Evolutionary conservation across 2,329 filamentous ascomycete genomes (phyloP).

Genomic region (Aspergillus calidoustus): DNA sequence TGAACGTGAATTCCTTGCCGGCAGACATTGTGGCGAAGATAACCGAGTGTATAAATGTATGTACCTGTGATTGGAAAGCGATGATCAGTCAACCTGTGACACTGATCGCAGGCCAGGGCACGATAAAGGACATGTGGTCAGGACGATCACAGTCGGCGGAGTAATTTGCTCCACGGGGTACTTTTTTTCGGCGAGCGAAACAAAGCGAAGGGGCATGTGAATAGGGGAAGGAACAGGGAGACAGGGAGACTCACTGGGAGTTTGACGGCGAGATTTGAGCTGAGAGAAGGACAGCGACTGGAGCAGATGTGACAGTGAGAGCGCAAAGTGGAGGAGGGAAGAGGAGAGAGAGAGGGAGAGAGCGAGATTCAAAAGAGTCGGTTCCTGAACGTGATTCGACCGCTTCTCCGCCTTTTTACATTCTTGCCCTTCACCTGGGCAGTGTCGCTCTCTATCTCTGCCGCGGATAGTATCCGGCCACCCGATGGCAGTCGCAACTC

Average conservation of each 20-base stretch:
- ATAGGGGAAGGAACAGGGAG: not conserved
- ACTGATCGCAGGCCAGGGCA: not conserved
- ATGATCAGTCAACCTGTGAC: constrained; percentile 10
- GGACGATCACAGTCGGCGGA: not conserved
- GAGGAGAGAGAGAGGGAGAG: constrained; percentile 15
- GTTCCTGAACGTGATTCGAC: constrained; percentile 24
- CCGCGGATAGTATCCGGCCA: constrained; percentile 18
- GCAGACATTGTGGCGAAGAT: constrained; percentile 50
- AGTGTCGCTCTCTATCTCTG: not conserved
- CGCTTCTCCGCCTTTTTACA: constrained; percentile 21
- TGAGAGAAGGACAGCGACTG: constrained; percentile 15
- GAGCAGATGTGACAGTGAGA: constrained; percentile 11
- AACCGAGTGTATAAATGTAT: not conserved
- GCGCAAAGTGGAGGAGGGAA: constrained; percentile 16
- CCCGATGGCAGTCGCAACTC: not conserved
- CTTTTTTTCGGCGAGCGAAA: not conserved
- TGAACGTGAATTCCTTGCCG: constrained; percentile 70
- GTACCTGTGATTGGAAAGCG: not conserved
- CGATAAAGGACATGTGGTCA: constrained; percentile 3
- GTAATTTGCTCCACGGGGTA: not conserved
- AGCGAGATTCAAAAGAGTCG: not conserved
- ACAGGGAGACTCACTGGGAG: constrained; percentile 12
- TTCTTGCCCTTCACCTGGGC: not conserved
- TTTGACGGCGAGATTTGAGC: constrained; percentile 8
- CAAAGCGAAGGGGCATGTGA: not conserved